These are phyloP conservation scores for Cinnamomum chago DNA, from an alignment of 164 flowering plant genomes.

Conservation along the genomic window DNA sequence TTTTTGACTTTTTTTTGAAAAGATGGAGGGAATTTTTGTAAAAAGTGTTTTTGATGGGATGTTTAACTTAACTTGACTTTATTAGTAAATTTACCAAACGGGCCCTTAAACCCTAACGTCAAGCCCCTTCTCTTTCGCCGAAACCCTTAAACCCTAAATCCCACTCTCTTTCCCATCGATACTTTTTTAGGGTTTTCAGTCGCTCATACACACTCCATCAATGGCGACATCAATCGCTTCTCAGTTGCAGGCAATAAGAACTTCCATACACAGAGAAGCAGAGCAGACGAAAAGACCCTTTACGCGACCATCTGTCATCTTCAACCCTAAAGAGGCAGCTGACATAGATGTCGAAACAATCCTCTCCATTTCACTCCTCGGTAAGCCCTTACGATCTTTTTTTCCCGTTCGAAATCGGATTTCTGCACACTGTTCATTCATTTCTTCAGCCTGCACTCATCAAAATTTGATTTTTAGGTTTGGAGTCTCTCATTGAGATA, in stretches of 20 bases:
- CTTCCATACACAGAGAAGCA: constrained; percentile 35
- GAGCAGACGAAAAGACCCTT: constrained; percentile 54
- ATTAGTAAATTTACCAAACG: too few relatives aligned
- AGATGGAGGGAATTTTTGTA: too few relatives aligned
- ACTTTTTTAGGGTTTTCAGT: too few relatives aligned
- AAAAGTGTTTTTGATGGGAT: too few relatives aligned
- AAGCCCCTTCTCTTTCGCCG: too few relatives aligned
- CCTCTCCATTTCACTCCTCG: constrained; percentile 47
- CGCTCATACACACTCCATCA: background rate
- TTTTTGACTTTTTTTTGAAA: too few relatives aligned
- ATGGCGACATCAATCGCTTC: constrained; percentile 57
- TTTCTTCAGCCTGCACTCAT: background rate
- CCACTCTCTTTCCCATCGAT: too few relatives aligned
- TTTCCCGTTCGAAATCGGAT: background rate
- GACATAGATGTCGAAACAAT: constrained; percentile 73
- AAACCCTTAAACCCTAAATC: too few relatives aligned
- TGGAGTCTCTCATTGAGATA: constrained; percentile 48
- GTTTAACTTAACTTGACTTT: too few relatives aligned
- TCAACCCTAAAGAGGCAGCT: constrained; percentile 76
- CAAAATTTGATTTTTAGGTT: constrained; percentile 36
- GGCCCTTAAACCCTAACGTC: too few relatives aligned
- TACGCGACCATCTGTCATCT: constrained; percentile 76
- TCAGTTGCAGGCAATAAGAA: constrained; percentile 60
- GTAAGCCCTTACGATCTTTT: constrained; percentile 21
- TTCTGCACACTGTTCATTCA: background rate